phyloP scores from a whole-genome alignment of 306 rosid genomes.

The Cucurbita argyrosperma region DNA sequence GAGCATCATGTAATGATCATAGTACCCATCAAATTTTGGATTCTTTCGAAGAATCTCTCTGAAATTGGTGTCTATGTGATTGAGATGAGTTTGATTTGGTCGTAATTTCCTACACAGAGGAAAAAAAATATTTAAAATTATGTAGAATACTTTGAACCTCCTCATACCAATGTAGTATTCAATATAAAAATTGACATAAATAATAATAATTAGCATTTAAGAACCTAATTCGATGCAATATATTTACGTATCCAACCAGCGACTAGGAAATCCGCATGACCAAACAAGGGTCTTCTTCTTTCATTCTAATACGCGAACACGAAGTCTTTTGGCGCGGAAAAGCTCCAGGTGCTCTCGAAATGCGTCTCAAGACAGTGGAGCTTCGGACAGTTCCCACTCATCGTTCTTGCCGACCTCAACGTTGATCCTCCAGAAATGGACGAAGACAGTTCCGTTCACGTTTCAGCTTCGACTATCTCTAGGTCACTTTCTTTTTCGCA shows the following conservation, averaged over 20 bases:
- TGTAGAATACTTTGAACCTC: too few relatives aligned
- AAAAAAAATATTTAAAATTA: too few relatives aligned
- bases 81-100: too few relatives aligned
- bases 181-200: too few relatives aligned
- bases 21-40: too few relatives aligned
- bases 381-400: slow-evolving; percentile 10
- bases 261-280: background rate
- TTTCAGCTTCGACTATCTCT: slow-evolving; percentile 26
- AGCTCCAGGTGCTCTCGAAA: background rate
- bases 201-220: too few relatives aligned
- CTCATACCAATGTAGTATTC: too few relatives aligned
- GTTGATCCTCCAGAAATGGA: slow-evolving; percentile 64
- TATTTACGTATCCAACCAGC: background rate
- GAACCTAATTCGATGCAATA: too few relatives aligned
- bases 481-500: slow-evolving; percentile 14
- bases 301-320: background rate
- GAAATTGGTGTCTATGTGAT: too few relatives aligned
- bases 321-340: background rate
- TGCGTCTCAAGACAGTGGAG: slow-evolving; percentile 6
- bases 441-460: slow-evolving; percentile 25
- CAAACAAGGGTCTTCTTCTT: slow-evolving; percentile 9
- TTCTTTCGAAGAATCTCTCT: too few relatives aligned
- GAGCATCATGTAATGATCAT: too few relatives aligned
- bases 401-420: slow-evolving; percentile 73
- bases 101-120: too few relatives aligned